These are phyloP conservation scores for Thelonectria discophora DNA, from an alignment of 2,329 filamentous ascomycete species.

Conservation along the genomic window DNA sequence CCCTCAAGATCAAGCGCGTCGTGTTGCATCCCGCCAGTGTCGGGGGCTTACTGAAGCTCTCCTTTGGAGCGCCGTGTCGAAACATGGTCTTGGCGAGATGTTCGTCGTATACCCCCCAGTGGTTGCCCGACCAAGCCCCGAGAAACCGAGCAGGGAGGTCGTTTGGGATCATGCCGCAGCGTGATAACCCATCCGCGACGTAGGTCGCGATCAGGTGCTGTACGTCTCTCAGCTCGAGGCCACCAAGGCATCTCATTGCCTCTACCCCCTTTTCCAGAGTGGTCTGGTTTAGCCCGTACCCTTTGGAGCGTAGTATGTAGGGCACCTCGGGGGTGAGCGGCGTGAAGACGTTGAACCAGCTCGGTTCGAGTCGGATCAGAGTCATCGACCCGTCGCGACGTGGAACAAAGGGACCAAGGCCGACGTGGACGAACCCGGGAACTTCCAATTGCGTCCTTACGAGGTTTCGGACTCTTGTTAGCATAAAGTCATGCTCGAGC, in stretches of 20 bases:
- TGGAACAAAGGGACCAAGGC: background rate
- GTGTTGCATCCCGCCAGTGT: background rate
- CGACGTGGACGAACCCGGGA: background rate
- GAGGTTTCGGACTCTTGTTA: background rate
- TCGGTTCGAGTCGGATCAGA: background rate
- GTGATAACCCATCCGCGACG: background rate
- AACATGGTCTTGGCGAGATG: background rate
- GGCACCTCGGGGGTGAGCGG: background rate
- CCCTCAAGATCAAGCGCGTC: background rate
- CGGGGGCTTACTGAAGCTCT: background rate
- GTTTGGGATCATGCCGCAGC: background rate
- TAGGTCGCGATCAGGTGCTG: background rate
- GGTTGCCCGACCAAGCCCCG: background rate
- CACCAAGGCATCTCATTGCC: background rate
- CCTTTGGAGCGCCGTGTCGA: background rate
- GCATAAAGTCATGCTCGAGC: background rate
- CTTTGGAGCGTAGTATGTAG: background rate
- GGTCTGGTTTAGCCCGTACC: background rate
- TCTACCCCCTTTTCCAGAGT: background rate
- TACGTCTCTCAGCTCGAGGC: background rate
- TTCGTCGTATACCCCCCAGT: background rate
- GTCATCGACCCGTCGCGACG: background rate
- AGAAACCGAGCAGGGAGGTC: background rate
- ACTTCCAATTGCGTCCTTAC: background rate
- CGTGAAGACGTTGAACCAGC: background rate